Evolutionary conservation across 805 yeast genomes (phyloP), one percentile per base, ranked within the genome.

Genomic region (Pichia heedii): DNA sequence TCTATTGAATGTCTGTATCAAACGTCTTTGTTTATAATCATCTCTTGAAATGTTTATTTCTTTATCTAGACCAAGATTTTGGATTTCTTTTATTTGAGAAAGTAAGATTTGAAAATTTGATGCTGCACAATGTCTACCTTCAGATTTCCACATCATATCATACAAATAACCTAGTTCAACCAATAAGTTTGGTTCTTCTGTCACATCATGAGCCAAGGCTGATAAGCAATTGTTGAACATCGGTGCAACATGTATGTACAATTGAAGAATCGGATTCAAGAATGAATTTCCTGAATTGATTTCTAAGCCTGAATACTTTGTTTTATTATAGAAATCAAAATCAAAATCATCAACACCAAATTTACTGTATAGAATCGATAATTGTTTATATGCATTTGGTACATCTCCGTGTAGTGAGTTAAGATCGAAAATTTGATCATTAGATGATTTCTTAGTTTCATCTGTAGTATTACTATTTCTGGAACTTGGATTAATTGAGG

Each of bases 321-420:
- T 84, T 33, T 70, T 69, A 57, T 90, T 90, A 67, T 83, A 90
- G 54, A 79, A 82, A 42, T 76, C 80, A 58, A 93, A 90, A 64
- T 90, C 96, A 63, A 93, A 93, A 60, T 88, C 96, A 52, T 83
- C 87, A 26, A 93, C 88, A 22, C 98, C 98, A 61, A 87, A 90
- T 54, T 77, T 81, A 44, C 94, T 84, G 61, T 89, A 90, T 35
- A 81, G 74, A 42, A 90, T 84, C 47, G 81, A 84, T 37, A 86
- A 67, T 52, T 79, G 77, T 34, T 79, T 68, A 64, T 82, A 90
- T 30, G 89, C 84, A 41, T 81, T 80, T 1, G 96, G 96, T 1
- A 79, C 69, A 30, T 63, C 57, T 54, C 73, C 66, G 44, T 65
- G 53, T 1, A 51, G 29, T 2, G 63, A 51, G 21, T 56, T 63